phyloP scores from a whole-genome alignment of 306 rosid species.

The Phaseolus lunatus region DNA sequence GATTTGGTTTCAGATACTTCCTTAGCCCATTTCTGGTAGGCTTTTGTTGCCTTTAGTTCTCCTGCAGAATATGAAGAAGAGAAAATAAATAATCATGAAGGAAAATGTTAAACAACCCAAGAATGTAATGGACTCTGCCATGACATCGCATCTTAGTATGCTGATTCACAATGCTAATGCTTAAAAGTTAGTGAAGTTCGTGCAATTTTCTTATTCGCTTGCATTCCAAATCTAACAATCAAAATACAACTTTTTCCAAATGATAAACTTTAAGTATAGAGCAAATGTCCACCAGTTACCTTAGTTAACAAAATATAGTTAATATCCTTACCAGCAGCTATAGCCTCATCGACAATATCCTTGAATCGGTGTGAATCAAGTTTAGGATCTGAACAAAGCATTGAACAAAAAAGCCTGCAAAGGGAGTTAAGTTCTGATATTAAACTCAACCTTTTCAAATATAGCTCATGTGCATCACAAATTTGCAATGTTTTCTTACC shows the following conservation, averaged over 20 bases:
- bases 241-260: conserved; percentile 4
- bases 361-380: conserved; percentile 86
- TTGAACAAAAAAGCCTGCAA: conserved; percentile 88
- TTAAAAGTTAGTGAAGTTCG: background rate
- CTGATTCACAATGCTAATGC: background rate
- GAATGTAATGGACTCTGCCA: conserved; percentile 28
- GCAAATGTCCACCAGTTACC: conserved; percentile 7
- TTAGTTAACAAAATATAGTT: conserved; percentile 18
- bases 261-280: conserved; percentile 15
- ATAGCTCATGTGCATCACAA: conserved; percentile 17
- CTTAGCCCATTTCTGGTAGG: conserved; percentile 81
- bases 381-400: conserved; percentile 93
- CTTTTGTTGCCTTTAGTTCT: conserved; percentile 75
- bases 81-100: conserved; percentile 21
- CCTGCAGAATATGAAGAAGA: conserved; percentile 46
- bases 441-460: conserved; percentile 38
- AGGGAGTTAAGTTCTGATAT: conserved; percentile 26
- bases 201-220: background rate
- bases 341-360: conserved; percentile 79
- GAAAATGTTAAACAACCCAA: conserved; percentile 14
- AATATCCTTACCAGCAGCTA: conserved; percentile 69
- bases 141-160: background rate
- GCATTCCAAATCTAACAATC: conserved; percentile 22
- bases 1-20: conserved; percentile 77
- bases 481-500: conserved; percentile 49